These are phyloP conservation scores for Auriscalpium vulgare DNA, from an alignment of 768 basidiomycete species.

Conservation along the genomic window DNA sequence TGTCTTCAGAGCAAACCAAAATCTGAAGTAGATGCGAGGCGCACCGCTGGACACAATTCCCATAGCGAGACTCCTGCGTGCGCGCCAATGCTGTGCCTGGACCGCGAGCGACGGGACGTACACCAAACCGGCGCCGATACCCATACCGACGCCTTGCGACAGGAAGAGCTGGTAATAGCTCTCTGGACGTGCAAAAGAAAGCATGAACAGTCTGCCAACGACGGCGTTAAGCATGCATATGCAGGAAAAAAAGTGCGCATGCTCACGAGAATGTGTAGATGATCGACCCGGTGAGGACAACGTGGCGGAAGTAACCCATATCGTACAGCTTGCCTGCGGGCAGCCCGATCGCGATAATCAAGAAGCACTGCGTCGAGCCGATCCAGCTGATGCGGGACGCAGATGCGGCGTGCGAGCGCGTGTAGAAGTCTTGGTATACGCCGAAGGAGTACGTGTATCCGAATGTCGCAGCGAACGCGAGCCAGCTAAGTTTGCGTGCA, in stretches of 20 bases:
- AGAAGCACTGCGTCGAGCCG: slow-evolving; percentile 39
- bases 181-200: slow-evolving; percentile 22
- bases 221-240: slow-evolving; percentile 8
- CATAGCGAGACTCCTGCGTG: slow-evolving; percentile 26
- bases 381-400: slow-evolving; percentile 34
- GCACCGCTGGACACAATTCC: slow-evolving; percentile 21
- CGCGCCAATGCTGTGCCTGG: slow-evolving; percentile 37
- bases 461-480: slow-evolving; percentile 6
- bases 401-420: neutral
- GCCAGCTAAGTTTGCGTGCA: neutral
- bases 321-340: slow-evolving; percentile 38
- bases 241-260: too few relatives aligned
- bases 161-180: slow-evolving; percentile 44
- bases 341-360: slow-evolving; percentile 34
- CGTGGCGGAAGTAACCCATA: slow-evolving; percentile 38
- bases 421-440: slow-evolving; percentile 14
- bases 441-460: slow-evolving; percentile 12
- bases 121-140: slow-evolving; percentile 35
- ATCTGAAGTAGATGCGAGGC: slow-evolving; percentile 19
- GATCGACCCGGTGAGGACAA: slow-evolving; percentile 16
- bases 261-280: slow-evolving; percentile 21
- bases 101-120: slow-evolving; percentile 40
- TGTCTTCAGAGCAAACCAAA: neutral
- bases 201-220: neutral
- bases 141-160: slow-evolving; percentile 44